These are phyloP conservation scores for Nemania abortiva DNA, from an alignment of 2,329 filamentous ascomycete genomes.

Conservation along the genomic window DNA sequence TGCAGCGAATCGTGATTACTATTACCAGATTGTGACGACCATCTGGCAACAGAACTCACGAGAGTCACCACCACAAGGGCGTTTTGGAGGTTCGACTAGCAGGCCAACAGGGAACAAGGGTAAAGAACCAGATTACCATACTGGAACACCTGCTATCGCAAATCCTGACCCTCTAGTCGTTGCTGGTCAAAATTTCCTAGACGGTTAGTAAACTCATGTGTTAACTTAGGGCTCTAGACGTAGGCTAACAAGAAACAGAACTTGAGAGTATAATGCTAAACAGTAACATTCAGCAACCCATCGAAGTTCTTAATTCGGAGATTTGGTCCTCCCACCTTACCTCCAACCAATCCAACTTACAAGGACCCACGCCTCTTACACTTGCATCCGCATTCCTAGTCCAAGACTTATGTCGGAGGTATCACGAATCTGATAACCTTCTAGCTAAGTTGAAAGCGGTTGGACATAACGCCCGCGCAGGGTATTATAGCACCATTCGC, in stretches of 20 bases:
- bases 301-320: constrained; percentile 56
- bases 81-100: constrained; percentile 34
- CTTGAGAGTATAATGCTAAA: constrained; percentile 60
- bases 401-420: constrained; percentile 53
- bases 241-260: constrained; percentile 52
- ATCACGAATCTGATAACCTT: constrained; percentile 51
- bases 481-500: constrained; percentile 57
- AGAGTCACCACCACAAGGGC: constrained; percentile 46
- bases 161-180: constrained; percentile 55
- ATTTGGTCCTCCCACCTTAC: constrained; percentile 58
- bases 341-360: constrained; percentile 47
- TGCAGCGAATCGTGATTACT: constrained; percentile 54
- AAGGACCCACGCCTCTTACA: constrained; percentile 51
- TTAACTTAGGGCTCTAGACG: not conserved
- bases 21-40: constrained; percentile 58
- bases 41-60: constrained; percentile 62
- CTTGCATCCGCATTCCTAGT: constrained; percentile 55
- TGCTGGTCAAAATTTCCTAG: constrained; percentile 62
- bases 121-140: constrained; percentile 54
- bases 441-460: constrained; percentile 53
- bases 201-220: constrained; percentile 56
- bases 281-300: constrained; percentile 45
- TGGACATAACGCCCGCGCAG: constrained; percentile 52
- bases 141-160: constrained; percentile 20
- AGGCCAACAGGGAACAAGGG: constrained; percentile 55